phyloP scores from a whole-genome alignment of 2,329 filamentous ascomycete genomes.

The Colletotrichum cereale region DNA sequence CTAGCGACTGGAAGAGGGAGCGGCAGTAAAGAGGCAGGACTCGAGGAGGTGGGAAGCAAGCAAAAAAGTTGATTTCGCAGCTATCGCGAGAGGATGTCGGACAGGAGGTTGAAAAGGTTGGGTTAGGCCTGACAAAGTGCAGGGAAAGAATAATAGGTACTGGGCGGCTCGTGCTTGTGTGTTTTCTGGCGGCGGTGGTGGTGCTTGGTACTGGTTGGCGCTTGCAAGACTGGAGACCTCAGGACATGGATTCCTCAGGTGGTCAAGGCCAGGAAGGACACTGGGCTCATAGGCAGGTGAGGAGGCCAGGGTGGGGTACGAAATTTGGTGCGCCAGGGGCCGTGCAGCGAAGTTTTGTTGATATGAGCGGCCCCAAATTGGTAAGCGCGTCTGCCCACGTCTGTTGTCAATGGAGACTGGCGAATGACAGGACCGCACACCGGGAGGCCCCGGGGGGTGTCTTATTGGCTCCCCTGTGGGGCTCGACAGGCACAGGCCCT shows the following conservation, averaged over 20 bases:
- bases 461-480: conserved; percentile 27
- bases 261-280: conserved; percentile 10
- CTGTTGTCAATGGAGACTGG: conserved; percentile 22
- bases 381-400: conserved; percentile 41
- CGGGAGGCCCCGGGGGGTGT: conserved; percentile 15
- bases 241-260: conserved; percentile 33
- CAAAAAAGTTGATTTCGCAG: conserved; percentile 37
- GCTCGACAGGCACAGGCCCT: conserved; percentile 27
- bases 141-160: conserved; percentile 37
- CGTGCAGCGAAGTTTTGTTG: conserved; percentile 40
- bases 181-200: conserved; percentile 22
- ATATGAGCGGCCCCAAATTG: conserved; percentile 41
- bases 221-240: conserved; percentile 5
- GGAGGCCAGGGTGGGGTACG: conserved; percentile 29
- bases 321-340: conserved; percentile 41
- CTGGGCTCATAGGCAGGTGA: neutral
- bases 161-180: conserved; percentile 35
- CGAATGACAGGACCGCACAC: conserved; percentile 21
- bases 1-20: conserved; percentile 43
- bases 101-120: conserved; percentile 39
- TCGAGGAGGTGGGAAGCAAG: conserved; percentile 27
- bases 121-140: conserved; percentile 31
- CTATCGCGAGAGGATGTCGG: conserved; percentile 39
- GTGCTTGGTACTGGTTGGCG: conserved; percentile 16
- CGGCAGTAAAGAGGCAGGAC: conserved; percentile 25